Base-by-base conservation (phyloP, 2,329 filamentous ascomycete genomes). In the Cladophialophora psammophila region DNA sequence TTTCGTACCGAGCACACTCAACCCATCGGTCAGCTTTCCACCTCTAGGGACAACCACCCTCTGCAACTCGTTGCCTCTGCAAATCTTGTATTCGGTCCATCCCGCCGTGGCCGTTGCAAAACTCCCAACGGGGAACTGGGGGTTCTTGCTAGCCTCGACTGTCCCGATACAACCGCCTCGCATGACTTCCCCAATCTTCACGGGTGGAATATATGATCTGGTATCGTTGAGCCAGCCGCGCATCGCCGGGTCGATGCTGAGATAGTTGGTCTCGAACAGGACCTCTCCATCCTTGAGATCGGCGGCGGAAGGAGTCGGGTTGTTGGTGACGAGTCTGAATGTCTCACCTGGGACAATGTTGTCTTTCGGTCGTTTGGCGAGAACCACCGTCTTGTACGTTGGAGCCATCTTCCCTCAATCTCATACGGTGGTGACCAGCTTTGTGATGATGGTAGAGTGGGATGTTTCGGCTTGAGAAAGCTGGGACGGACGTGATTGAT, bases 161-260 rank as follows among this genome's bases (percentile, higher is more conserved):
- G 88, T 85, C 61, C 84, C 85, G 66, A 91, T 85, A 67, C 82
- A 83, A 26, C 77, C 76, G 42, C 89, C 89, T 72, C 89, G 88
- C 90, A 93, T 93, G 38, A 85, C 81, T 66, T 87, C 87, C 72
- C 88, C 89, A 67, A 90, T 85, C 70, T 88, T 80, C 34, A 93
- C 89, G 7, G 90, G 89, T 0, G 89, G 87, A 1, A 91, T 76
- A 77, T 93, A 93, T 0, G 89, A 86, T 35, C 86, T 80, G 42
- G 80, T 79, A 58, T 72, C 82, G 68, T 79, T 90, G 20, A 93
- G 78, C 89, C 89, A 92, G 66, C 87, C 87, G 72, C 90, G 85
- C 90, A 92, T 92, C n/a, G 90, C 89, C 1, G 90, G 90, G 78
- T 92, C 90, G 45, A 92, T 82, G 9, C 87, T 89, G 53, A 91